phyloP scores from a whole-genome alignment of 2,329 filamentous ascomycete genomes.

The Trichophyton simii region DNA sequence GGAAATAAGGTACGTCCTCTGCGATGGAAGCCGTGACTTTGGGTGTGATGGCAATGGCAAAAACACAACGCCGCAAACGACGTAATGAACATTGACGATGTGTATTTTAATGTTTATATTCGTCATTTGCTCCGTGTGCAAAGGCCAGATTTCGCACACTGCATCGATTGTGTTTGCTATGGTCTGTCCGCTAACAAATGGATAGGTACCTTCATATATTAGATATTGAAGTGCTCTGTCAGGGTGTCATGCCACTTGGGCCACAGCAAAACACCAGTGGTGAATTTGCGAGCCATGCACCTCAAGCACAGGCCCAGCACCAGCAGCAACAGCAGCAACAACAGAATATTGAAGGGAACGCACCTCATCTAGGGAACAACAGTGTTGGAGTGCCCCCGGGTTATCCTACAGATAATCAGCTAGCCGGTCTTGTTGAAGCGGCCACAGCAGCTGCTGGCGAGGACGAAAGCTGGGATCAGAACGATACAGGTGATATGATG shows the following conservation, averaged over 20 bases:
- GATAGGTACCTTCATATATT: background rate
- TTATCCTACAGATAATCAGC: conserved; percentile 23
- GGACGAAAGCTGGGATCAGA: conserved; percentile 16
- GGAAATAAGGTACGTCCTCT: no score
- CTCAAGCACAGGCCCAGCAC: conserved; percentile 3
- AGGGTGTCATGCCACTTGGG: background rate
- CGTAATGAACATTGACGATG: background rate
- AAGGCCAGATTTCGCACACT: background rate
- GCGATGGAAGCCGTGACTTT: no score
- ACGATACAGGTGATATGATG: conserved; percentile 18
- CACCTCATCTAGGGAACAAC: conserved; percentile 4
- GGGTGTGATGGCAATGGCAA: no score
- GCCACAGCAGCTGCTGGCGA: conserved; percentile 33
- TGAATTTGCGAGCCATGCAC: conserved; percentile 8
- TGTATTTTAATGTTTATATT: background rate
- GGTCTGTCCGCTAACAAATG: background rate
- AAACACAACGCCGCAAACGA: no score
- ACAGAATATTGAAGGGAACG: conserved; percentile 4
- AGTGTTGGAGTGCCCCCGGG: background rate
- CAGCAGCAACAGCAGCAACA: background rate
- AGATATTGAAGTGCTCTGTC: background rate
- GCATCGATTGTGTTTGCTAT: background rate
- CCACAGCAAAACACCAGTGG: conserved; percentile 1
- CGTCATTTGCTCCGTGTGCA: background rate
- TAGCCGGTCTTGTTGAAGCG: conserved; percentile 35